These are phyloP conservation scores for Cylindricascospora bacillispora DNA, from an alignment of 1,139 yeast genomes.

Conservation along the genomic window DNA sequence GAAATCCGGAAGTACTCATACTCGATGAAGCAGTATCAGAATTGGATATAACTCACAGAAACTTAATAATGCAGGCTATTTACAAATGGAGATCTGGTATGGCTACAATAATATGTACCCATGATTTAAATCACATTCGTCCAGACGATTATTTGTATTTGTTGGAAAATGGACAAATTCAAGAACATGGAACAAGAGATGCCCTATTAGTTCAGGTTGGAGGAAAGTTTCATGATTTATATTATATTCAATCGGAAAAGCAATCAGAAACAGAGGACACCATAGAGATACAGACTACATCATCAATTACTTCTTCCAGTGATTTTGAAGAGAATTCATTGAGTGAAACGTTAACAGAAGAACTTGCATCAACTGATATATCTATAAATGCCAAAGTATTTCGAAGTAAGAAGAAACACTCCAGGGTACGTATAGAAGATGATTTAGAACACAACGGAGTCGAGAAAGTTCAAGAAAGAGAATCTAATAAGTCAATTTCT, in stretches of 20 bases:
- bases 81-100: slow-evolving; percentile 49
- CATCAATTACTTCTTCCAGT: background rate
- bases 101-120: slow-evolving; percentile 75
- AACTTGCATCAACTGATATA: background rate
- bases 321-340: background rate
- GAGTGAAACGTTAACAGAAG: background rate
- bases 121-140: slow-evolving; percentile 49
- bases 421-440: slow-evolving; percentile 1
- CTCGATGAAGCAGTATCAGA: slow-evolving; percentile 84
- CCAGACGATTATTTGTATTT: slow-evolving; percentile 42
- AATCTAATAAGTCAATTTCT: too few relatives aligned
- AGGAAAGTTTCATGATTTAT: background rate
- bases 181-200: slow-evolving; percentile 31
- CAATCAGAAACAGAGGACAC: background rate
- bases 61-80: slow-evolving; percentile 35
- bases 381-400: background rate
- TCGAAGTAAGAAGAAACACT: background rate
- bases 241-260: background rate
- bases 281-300: background rate
- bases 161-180: slow-evolving; percentile 45
- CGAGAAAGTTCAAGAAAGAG: background rate
- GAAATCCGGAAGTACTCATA: slow-evolving; percentile 61
- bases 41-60: slow-evolving; percentile 43
- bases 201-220: slow-evolving; percentile 19
- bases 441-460: background rate